A percentile compares a stretch with the other conserved stretches of the same genome.
Evolutionary conservation across 2,329 filamentous ascomycete species (phyloP).

Genomic region (Ophiosphaerella korrae): DNA sequence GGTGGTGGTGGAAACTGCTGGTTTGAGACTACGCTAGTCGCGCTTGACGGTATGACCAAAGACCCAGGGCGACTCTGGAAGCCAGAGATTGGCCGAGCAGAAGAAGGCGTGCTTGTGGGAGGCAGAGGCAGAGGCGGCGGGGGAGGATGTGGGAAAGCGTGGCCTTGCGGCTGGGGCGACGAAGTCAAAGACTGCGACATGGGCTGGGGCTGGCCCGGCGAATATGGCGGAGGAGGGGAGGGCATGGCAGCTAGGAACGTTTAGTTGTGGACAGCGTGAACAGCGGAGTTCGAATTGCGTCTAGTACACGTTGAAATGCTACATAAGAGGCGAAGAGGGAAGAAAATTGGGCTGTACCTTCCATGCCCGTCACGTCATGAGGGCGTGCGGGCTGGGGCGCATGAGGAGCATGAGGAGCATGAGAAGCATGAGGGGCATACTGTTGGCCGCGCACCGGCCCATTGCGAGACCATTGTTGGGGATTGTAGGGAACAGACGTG

Average conservation of each 20-base stretch:
- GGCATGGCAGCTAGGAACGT: constrained; percentile 51
- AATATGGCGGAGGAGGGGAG: constrained; percentile 57
- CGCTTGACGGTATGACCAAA: constrained; percentile 41
- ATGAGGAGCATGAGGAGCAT: background rate
- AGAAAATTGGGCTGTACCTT: constrained; percentile 45
- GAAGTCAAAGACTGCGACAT: constrained; percentile 41
- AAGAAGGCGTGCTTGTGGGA: constrained; percentile 33
- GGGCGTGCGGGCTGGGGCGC: constrained; percentile 37
- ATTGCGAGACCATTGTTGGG: constrained; percentile 55
- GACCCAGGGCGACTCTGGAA: constrained; percentile 38
- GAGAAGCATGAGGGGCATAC: constrained; percentile 40
- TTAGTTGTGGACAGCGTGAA: constrained; percentile 1
- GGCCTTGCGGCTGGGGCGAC: constrained; percentile 46
- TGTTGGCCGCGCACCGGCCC: constrained; percentile 45
- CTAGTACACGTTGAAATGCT: constrained; percentile 1
- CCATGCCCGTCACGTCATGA: constrained; percentile 54
- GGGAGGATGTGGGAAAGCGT: constrained; percentile 44
- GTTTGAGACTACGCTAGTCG: constrained; percentile 41
- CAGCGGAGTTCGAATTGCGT: background rate
- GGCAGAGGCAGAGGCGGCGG: constrained; percentile 26
- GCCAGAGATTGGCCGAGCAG: constrained; percentile 37
- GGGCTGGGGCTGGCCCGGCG: constrained; percentile 50
- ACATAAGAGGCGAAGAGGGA: constrained; percentile 10
- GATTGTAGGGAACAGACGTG: constrained; percentile 52
- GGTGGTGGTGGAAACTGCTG: constrained; percentile 49